Base-by-base conservation (phyloP, 106 monocot genomes). In the Dendrobium catenatum region DNA sequence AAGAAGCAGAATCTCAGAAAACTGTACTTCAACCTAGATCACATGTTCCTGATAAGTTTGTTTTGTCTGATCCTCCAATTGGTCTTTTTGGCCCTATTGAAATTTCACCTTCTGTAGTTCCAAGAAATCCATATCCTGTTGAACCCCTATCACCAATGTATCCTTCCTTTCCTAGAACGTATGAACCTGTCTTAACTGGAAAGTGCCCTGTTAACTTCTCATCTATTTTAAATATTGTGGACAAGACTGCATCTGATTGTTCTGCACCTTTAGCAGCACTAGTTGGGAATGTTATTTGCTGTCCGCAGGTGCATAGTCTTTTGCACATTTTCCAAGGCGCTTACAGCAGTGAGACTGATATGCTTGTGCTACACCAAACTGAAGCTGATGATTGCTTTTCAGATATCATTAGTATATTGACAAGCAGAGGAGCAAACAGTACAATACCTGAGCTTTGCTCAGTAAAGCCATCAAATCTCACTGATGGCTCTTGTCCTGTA, bases 271-370 rank as follows among this genome's bases (percentile, higher is more conserved):
- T 99, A 77, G 95, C 98, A 46, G 42, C 84, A 81, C 82, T 95
- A 13, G 93, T 95, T 81, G 98, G 93, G 31, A 89, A 95, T 82
- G 98, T 91, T 20, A 95, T 99, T 77, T 99, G 98, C 82, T 99
- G 98, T 68, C 98, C 98, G 79, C 98, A 99, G 81, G 86, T 99
- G 44, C 87, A 88, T 68, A 93, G 93, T 31, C 85, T 95, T 80
- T 81, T 99, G 88, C 93, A 99, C 82, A 90, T 99, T 84, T 91
- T 93, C 74, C 95, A 91, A 83, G 92, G 94, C 77, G 24, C 87
- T 41, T 91, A 93, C 73, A 83, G 79, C 73, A 88, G 78, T 80
- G 78, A 80, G 42, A 83, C 91, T 42, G 76, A 81, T 78, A 54
- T 47, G 11, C 90, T 99, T 9, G 95, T 86, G 80, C 83, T 99